Percentiles rank a stretch among this genome's conserved stretches.
phyloP scores from a whole-genome alignment of 768 basidiomycete species.

The Termitomyces sp. region DNA sequence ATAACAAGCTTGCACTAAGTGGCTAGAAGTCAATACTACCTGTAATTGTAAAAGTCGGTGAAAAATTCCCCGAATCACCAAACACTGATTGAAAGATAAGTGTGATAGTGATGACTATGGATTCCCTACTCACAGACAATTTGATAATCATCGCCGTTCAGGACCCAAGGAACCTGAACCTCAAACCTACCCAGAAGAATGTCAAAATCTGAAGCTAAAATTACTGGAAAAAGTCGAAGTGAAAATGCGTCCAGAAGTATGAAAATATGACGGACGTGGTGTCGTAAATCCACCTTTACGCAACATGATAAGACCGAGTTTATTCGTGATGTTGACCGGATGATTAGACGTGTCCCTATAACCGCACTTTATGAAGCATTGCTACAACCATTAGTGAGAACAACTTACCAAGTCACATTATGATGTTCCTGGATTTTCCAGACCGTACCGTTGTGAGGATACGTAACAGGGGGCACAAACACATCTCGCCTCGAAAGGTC shows the following conservation, averaged over 20 bases:
- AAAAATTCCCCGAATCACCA: conserved; percentile 44
- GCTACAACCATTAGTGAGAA: not conserved
- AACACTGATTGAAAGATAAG: conserved; percentile 28
- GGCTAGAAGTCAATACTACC: not conserved
- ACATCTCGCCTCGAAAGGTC: conserved; percentile 26
- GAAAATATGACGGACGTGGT: conserved; percentile 9
- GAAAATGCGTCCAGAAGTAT: not conserved
- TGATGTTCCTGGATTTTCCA: conserved; percentile 32
- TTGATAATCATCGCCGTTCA: conserved; percentile 17
- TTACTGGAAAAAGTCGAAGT: conserved; percentile 5
- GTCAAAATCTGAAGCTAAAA: conserved; percentile 18
- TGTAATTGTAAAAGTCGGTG: conserved; percentile 10
- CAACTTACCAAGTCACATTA: conserved; percentile 32
- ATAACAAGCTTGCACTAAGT: not conserved
- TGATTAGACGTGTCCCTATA: conserved; percentile 22
- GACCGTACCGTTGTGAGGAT: conserved; percentile 22
- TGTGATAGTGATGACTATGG: not conserved
- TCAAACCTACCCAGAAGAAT: conserved; percentile 21
- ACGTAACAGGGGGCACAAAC: conserved; percentile 29
- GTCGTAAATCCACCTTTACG: conserved; percentile 22
- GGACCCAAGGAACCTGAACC: conserved; percentile 21
- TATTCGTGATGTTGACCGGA: conserved; percentile 34
- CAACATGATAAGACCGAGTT: conserved; percentile 26
- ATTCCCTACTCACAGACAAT: conserved; percentile 17
- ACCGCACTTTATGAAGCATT: conserved; percentile 8